Evolutionary conservation across 371 early-diverging fungal genomes (phyloP), one percentile per base, ranked within the genome.

Genomic region (Mucor indicus): DNA sequence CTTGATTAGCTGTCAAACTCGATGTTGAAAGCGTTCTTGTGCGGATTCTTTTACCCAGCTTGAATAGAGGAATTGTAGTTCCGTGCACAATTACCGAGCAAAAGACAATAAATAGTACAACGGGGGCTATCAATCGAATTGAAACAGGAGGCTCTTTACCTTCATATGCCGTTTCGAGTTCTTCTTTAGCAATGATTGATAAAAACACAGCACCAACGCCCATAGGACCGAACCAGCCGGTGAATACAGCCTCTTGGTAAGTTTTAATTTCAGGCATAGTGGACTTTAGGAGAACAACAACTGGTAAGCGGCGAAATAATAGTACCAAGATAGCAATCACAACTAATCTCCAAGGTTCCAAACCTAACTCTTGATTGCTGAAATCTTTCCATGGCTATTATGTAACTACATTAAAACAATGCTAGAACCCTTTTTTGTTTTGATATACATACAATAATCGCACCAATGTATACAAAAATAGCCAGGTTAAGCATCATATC

Each of bases 151-250:
- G 12, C 13, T 57, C 61, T 33, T 62, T 54, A 4, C 55, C 70
- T n/a, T 53, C 46, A 33, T 70, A 57, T 0, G 64, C 55, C 7
- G 64, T 57, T 0, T 68, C 62, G n/a, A 85, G 45, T 40, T 79
- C 59, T 45, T 73, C 71, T 23, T 77, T 77, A 4, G 87, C 82
- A 38, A 84, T 69, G 29, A 72, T 74, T 13, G 86, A 76, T 48
- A 87, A 80, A 57, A 82, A 97, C 1, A 97, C 69, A 0, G 98
- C 96, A 3, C 87, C 83, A 6, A 83, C 82, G n/a, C 76, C 75
- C 38, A 98, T 89, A 1, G 98, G 98, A 0, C 97, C 98, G 63
- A 95, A 98, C 92, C 94, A 97, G 1, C 98, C 98, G 13, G 89
- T 87, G 64, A 96, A 96, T 0, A 93, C 58, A 0, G 91, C 93